Base-by-base conservation (phyloP, 495 filamentous ascomycete genomes). In the Penicillium herquei region DNA sequence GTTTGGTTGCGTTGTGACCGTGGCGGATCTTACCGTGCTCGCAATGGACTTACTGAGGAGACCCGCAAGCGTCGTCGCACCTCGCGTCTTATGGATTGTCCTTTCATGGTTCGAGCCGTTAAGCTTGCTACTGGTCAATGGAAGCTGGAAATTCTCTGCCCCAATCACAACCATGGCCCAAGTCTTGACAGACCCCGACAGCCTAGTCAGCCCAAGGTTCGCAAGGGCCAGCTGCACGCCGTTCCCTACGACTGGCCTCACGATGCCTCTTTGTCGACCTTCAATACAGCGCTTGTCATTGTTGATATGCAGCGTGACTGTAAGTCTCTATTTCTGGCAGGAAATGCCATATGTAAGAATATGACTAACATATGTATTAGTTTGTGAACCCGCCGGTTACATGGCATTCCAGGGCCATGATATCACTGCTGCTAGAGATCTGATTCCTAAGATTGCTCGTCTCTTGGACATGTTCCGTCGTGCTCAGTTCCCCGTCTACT, bases 291-390 rank as follows among this genome's bases (percentile, higher is more conserved):
- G 6, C 70, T 89, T 47, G 78, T 89, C 2, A 79, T 89, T 33
- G 85, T 89, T 58, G 85, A 89, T 69, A 88, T 89, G 85, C 85
- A 89, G 62, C 84, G 84, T 52, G 86, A 89, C 64, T 87, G 83
- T 85, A 62, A 54, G 18, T 16, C 49, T 21, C 58, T 9, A 13
- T 17, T 3, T 39, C 32, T 7, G 21, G 21, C 1, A 26, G 41
- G 6, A 31, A 21, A n/a, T 41, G 16, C 14, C 14, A 21, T 6
- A 14, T 33, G 18, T 32, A 45, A 35, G 35, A 16, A 18, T 6
- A 13, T 3, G 16, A 46, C 54, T 48, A 44, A 67, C 40, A 35
- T 54, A 0, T 44, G 12, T 26, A 37, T 42, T 56, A 86, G 83
- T 87, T 66, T 86, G 84, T 65, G 65, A 73, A 12, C 65, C 72